Evolutionary conservation across 2,329 filamentous ascomycete species (phyloP), one percentile per base, ranked within the genome.

Genomic region (Neonectria punicea): DNA sequence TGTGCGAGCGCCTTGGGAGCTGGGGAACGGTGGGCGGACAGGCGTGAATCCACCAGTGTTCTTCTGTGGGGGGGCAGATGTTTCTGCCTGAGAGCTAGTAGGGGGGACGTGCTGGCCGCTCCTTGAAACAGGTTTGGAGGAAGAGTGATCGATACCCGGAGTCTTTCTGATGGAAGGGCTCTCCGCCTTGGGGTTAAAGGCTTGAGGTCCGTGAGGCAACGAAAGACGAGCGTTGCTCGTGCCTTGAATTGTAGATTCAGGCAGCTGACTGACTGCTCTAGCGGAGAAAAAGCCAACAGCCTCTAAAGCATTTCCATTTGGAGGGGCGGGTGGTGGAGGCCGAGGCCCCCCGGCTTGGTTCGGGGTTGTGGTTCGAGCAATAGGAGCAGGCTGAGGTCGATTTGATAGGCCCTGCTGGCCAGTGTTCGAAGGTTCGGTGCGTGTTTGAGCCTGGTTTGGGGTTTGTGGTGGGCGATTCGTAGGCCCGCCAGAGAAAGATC

Each of bases 91-190:
- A 66, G 71, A 76, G 67, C 61, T 73, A n/a, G 74, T 51, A 1
- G 84, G 82, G 1, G 84, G 76, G 0, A 88, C 81, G 63, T 89
- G 86, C 67, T 86, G 82, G 0, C 84, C 80, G 50, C 83, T 84
- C 67, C 85, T 87, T 4, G 85, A 86, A 2, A 97, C 81, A 0
- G 94, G 93, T 57, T 91, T 90, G 5, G 92, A 94, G 56, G 88
- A 90, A 22, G 82, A 89, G 75, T 97, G 93, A 74, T 98, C 93
- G 43, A 98, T 87, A 2, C 94, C 94, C 0, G 92, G 92, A 0
- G 95, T 98, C 76, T 95, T 94, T 66, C 93, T 89, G 75, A 97
- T 94, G 0, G 94, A 96, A 0, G 94, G 94, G 66, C 90, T 93
- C 73, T 94, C 91, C 6, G 89, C 85, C 63, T 89, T 89, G 3